phyloP scores from a whole-genome alignment of 176 grass and related monocot genomes.

The Puccinellia tenuiflora region DNA sequence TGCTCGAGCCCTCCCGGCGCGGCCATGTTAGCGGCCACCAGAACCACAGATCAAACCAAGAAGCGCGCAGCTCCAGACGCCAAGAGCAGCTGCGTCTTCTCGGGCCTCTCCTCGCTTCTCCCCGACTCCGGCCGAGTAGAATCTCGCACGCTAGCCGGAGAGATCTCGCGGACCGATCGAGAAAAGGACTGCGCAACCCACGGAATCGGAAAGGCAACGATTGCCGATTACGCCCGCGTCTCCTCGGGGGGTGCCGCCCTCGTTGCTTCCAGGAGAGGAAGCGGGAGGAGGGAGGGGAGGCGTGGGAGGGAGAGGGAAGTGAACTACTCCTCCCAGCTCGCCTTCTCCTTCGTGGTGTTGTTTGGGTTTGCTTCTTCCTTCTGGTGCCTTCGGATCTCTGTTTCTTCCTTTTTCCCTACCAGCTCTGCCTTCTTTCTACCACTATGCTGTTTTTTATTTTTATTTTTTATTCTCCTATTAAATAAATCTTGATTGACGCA shows the following conservation, averaged over 20 bases:
- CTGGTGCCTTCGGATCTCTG: conserved; percentile 6
- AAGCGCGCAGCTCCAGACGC: neutral
- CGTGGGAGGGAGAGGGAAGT: conserved; percentile 1
- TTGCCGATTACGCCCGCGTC: conserved; percentile 11
- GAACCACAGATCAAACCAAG: conserved; percentile 21
- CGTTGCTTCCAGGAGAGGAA: conserved; percentile 14
- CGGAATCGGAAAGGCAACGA: conserved; percentile 23
- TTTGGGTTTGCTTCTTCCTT: neutral
- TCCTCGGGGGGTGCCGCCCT: neutral
- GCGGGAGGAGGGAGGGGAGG: conserved; percentile 11
- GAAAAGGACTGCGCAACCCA: conserved; percentile 18
- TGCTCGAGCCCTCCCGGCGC: conserved; percentile 57
- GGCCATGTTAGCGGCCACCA: conserved; percentile 34
- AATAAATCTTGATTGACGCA: neutral
- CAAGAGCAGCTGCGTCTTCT: neutral
- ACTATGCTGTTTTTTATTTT: neutral
- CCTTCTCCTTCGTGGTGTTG: neutral
- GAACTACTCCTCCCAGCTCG: conserved; percentile 28
- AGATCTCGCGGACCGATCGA: conserved; percentile 11
- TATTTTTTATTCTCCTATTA: neutral
- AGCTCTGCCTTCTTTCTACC: neutral
- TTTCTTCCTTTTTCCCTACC: neutral
- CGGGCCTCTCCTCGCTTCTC: neutral
- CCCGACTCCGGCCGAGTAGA: neutral
- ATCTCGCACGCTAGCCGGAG: neutral